Conservation (phyloP, 805 yeast species). For the Cyberlindnera maclurae region DNA sequence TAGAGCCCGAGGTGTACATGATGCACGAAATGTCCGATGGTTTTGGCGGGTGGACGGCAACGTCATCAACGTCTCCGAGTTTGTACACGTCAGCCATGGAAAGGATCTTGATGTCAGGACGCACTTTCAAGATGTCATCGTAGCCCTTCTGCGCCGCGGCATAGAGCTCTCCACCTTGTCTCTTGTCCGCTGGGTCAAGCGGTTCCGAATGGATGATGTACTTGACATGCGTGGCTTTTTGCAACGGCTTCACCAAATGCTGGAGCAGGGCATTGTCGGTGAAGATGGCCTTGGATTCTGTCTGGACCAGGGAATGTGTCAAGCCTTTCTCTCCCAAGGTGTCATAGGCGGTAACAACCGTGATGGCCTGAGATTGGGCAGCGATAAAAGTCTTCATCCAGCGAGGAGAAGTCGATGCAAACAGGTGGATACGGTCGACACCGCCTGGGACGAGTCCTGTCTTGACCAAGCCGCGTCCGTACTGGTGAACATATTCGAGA, state of each 20-base stretch:
- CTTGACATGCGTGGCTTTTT: conserved; percentile 53
- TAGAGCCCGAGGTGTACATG: conserved; percentile 68
- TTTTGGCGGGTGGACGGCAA: conserved; percentile 34
- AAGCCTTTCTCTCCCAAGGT: conserved; percentile 87
- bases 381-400: conserved; percentile 91
- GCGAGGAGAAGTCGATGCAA: conserved; percentile 78
- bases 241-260: conserved; percentile 65
- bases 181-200: conserved; percentile 54
- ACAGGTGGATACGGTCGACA: conserved; percentile 66
- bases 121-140: conserved; percentile 50
- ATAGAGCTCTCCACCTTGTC: conserved; percentile 55
- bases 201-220: conserved; percentile 65
- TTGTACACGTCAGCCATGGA: conserved; percentile 58
- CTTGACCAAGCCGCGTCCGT: conserved; percentile 71
- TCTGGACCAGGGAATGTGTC: conserved; percentile 77
- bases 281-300: conserved; percentile 71
- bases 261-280: conserved; percentile 73
- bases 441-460: conserved; percentile 63
- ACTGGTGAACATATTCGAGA: conserved; percentile 36
- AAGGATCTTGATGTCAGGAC: conserved; percentile 69
- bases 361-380: conserved; percentile 67
- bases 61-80: conserved; percentile 50
- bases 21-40: conserved; percentile 51
- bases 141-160: conserved; percentile 49
- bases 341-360: conserved; percentile 94